A percentile compares a stretch with the other conserved stretches of the same genome.
Conservation (phyloP, 2,329 filamentous ascomycete genomes). For the Aspergillus unguis region DNA sequence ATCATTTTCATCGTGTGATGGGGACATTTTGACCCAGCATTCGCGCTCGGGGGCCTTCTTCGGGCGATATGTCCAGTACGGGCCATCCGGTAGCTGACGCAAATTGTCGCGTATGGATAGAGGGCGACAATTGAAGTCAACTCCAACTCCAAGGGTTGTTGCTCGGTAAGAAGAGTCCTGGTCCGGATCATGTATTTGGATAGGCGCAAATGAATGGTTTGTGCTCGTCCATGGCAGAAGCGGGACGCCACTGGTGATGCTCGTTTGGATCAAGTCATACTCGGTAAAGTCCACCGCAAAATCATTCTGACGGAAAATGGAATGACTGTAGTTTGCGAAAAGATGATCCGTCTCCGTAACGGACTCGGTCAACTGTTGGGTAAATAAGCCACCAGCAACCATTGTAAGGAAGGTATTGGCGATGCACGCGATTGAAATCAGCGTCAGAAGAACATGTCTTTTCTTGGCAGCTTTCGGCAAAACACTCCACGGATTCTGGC, state of each 20-base stretch:
- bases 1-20: slow-evolving; percentile 19
- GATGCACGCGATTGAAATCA: slow-evolving; percentile 32
- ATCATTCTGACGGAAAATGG: slow-evolving; percentile 27
- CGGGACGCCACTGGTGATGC: slow-evolving; percentile 32
- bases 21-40: slow-evolving; percentile 29
- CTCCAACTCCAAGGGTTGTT: slow-evolving; percentile 28
- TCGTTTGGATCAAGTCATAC: slow-evolving; percentile 35
- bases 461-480: slow-evolving; percentile 28
- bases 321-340: slow-evolving; percentile 30
- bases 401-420: slow-evolving; percentile 30
- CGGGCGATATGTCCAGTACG: slow-evolving; percentile 27
- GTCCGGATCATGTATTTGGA: slow-evolving; percentile 21
- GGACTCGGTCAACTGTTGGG: slow-evolving; percentile 28
- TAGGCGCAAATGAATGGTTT: slow-evolving; percentile 30
- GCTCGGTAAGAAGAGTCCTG: slow-evolving; percentile 26
- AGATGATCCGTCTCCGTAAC: slow-evolving; percentile 23
- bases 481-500: slow-evolving; percentile 31
- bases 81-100: slow-evolving; percentile 10
- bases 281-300: slow-evolving; percentile 35
- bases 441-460: slow-evolving; percentile 25
- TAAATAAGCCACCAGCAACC: slow-evolving; percentile 34
- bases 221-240: slow-evolving; percentile 32
- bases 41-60: slow-evolving; percentile 23
- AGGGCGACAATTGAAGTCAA: slow-evolving; percentile 23
- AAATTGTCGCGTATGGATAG: slow-evolving; percentile 21